phyloP scores from a whole-genome alignment of 1,284 basidiomycete species.

The Neonothopanus nambi region DNA sequence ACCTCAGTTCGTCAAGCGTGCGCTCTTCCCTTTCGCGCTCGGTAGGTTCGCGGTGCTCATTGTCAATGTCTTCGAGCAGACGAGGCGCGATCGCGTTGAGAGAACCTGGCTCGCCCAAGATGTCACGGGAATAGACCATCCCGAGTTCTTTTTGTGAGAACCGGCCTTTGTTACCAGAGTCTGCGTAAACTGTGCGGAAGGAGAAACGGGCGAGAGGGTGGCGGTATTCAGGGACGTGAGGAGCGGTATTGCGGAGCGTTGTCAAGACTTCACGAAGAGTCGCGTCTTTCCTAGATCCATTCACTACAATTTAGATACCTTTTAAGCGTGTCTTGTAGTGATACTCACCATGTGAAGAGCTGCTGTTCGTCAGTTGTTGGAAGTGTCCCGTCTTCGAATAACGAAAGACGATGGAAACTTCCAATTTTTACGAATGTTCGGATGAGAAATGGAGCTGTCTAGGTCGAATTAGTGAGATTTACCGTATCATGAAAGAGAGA shows the following conservation, averaged over 20 bases:
- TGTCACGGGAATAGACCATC: slow-evolving; percentile 75
- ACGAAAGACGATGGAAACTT: slow-evolving; percentile 63
- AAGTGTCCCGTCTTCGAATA: slow-evolving; percentile 73
- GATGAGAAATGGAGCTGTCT: slow-evolving; percentile 79
- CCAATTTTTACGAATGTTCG: slow-evolving; percentile 81
- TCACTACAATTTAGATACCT: neutral
- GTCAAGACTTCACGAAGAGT: slow-evolving; percentile 75
- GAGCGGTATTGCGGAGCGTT: slow-evolving; percentile 66
- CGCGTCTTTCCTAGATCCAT: slow-evolving; percentile 65
- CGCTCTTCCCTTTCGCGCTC: slow-evolving; percentile 57
- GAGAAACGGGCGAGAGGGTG: slow-evolving; percentile 78
- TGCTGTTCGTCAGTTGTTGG: slow-evolving; percentile 79
- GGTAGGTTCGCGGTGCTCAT: slow-evolving; percentile 35
- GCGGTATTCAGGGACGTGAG: slow-evolving; percentile 49
- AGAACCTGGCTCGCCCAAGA: slow-evolving; percentile 72
- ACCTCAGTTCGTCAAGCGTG: slow-evolving; percentile 73
- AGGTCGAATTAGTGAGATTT: slow-evolving; percentile 1
- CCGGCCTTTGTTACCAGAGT: slow-evolving; percentile 67
- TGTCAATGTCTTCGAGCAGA: slow-evolving; percentile 58
- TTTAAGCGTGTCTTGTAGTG: neutral
- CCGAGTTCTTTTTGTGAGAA: slow-evolving; percentile 76
- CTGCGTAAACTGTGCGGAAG: slow-evolving; percentile 76
- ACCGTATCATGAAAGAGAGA: neutral
- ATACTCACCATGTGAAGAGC: slow-evolving; percentile 70
- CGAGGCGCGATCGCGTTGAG: slow-evolving; percentile 56